Evolutionary conservation across 2,329 filamentous ascomycete genomes (phyloP).

Genomic region (Emericellopsis cladophorae): DNA sequence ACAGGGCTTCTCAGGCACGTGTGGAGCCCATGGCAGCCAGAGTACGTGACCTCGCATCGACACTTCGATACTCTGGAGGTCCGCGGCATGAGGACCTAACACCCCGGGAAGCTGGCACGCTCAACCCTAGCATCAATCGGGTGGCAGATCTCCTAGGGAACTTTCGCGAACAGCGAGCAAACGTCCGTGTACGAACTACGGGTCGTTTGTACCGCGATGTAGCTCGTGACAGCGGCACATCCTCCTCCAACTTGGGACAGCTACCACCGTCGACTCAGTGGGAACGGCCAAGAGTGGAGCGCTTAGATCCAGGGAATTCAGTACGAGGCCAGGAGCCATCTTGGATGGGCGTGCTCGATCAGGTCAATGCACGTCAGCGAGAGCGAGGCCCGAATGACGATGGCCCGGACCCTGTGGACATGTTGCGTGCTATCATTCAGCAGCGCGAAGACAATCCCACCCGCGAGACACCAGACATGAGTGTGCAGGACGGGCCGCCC

Average conservation of each 20-base stretch:
- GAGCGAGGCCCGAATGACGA: constrained; percentile 16
- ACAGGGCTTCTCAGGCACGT: not conserved
- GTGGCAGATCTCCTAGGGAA: constrained; percentile 24
- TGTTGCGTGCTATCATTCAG: too few species aligned
- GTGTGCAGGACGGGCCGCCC: constrained; percentile 28
- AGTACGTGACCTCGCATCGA: too few species aligned
- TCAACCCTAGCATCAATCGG: constrained; percentile 2
- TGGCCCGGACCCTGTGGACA: constrained; percentile 6
- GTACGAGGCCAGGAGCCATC: constrained; percentile 15
- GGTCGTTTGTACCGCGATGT: constrained; percentile 17
- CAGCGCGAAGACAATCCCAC: constrained; percentile 24
- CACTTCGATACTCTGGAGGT: too few species aligned
- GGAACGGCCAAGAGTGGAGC: too few species aligned
- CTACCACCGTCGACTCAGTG: too few species aligned
- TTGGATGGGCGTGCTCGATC: constrained; percentile 21
- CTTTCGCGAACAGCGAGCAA: constrained; percentile 21
- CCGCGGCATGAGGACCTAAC: not conserved
- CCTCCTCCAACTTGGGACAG: constrained; percentile 2
- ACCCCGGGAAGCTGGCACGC: not conserved
- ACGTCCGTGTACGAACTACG: constrained; percentile 19
- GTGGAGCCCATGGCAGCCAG: too few species aligned
- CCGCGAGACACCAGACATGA: constrained; percentile 20
- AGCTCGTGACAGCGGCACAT: constrained; percentile 6
- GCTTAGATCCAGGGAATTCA: too few species aligned
- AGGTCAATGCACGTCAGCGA: constrained; percentile 18